Percentiles rank a stretch among this genome's conserved stretches.
Evolutionary conservation across 495 filamentous ascomycete genomes (phyloP).

Genomic region (Neurospora sp.): DNA sequence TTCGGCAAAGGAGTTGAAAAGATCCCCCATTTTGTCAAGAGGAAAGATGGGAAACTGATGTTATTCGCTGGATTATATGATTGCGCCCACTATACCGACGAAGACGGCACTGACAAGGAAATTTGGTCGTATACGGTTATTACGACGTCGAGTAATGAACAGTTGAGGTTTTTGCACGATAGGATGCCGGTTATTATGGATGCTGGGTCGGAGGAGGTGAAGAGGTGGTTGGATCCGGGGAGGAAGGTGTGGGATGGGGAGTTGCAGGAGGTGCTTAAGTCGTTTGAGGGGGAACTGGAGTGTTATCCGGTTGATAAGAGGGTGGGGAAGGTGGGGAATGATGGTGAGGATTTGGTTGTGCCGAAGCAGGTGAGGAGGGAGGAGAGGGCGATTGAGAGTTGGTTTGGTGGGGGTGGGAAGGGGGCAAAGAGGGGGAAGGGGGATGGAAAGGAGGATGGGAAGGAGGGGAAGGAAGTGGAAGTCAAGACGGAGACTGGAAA

Average conservation of each 20-base stretch:
- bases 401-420: conserved; percentile 54
- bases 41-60: conserved; percentile 78
- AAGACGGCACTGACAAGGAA: not conserved
- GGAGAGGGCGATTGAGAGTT: conserved; percentile 86
- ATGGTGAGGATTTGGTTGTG: conserved; percentile 71
- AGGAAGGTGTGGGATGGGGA: conserved; percentile 65
- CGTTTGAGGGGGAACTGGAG: conserved; percentile 71
- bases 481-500: conserved; percentile 19
- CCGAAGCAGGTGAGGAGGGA: conserved; percentile 75
- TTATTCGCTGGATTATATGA: conserved; percentile 90
- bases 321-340: conserved; percentile 93
- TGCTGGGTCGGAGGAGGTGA: conserved; percentile 57
- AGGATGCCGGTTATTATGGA: conserved; percentile 94
- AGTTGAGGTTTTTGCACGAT: conserved; percentile 78
- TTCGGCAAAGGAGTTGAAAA: conserved; percentile 56
- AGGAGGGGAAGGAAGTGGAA: conserved; percentile 9
- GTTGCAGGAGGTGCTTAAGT: conserved; percentile 64
- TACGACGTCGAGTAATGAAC: conserved; percentile 72
- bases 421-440: not conserved
- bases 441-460: conserved; percentile 9
- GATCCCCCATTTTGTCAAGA: conserved; percentile 70
- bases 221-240: conserved; percentile 69
- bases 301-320: conserved; percentile 79
- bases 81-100: conserved; percentile 64
- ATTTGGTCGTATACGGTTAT: conserved; percentile 82